phyloP scores from a whole-genome alignment of 2,329 filamentous ascomycete species.

The Claviceps paspali region DNA sequence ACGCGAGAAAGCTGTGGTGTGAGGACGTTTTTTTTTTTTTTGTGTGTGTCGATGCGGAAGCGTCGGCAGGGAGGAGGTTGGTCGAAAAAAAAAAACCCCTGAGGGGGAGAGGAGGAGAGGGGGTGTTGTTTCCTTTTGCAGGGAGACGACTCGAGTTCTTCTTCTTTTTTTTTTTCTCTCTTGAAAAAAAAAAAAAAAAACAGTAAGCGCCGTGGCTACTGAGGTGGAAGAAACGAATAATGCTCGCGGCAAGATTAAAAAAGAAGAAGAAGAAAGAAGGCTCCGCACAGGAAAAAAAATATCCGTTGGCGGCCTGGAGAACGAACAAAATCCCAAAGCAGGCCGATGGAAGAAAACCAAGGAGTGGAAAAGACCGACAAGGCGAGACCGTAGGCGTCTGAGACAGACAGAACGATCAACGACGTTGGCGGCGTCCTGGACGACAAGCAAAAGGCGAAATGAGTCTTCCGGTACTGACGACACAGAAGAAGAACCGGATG shows the following conservation, averaged over 20 bases:
- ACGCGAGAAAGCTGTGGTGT: background rate
- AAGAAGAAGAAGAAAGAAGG: too few species aligned
- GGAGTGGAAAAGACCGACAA: slow-evolving; percentile 15
- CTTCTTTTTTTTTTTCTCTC: background rate
- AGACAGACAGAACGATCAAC: slow-evolving; percentile 17
- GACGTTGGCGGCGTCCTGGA: slow-evolving; percentile 13
- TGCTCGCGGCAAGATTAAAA: slow-evolving; percentile 3
- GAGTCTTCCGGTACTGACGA: slow-evolving; percentile 16
- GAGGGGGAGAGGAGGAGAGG: slow-evolving; percentile 5
- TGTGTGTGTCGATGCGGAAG: slow-evolving; percentile 1
- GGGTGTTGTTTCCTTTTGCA: slow-evolving; percentile 2
- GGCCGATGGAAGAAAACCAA: slow-evolving; percentile 14
- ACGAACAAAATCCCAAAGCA: slow-evolving; percentile 7
- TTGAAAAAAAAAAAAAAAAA: too few species aligned
- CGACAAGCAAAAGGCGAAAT: slow-evolving; percentile 13
- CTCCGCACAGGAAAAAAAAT: background rate
- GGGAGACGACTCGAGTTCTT: too few species aligned
- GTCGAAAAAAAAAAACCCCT: background rate
- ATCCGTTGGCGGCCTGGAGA: slow-evolving; percentile 11
- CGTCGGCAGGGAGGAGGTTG: too few species aligned
- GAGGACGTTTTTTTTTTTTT: background rate
- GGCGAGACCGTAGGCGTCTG: slow-evolving; percentile 14
- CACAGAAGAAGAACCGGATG: slow-evolving; percentile 19
- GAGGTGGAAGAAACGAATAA: slow-evolving; percentile 5
- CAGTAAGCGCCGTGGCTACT: background rate